Evolutionary conservation across 371 early-diverging fungal species (phyloP).

Genomic region (Mortierella sp.): DNA sequence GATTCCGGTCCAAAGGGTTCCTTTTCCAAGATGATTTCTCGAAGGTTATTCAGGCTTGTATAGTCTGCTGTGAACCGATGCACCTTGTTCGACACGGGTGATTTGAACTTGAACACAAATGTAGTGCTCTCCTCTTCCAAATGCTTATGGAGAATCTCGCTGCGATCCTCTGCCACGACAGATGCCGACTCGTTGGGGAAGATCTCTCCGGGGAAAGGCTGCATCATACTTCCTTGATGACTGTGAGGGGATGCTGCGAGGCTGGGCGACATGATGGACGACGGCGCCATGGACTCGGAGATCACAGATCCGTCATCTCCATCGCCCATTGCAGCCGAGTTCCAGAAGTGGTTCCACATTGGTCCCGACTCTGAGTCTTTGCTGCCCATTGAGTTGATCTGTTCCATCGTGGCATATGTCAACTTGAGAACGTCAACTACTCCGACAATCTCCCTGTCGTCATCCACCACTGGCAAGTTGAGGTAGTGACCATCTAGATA

Average conservation of each 20-base stretch:
- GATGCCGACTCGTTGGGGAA: constrained; percentile 71
- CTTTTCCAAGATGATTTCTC: constrained; percentile 59
- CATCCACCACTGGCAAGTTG: constrained; percentile 94
- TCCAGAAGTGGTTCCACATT: constrained; percentile 70
- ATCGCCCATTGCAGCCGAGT: constrained; percentile 52
- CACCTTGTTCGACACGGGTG: constrained; percentile 70
- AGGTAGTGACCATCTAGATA: constrained; percentile 89
- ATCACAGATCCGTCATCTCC: constrained; percentile 63
- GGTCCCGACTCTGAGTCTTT: constrained; percentile 60
- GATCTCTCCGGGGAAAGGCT: constrained; percentile 55
- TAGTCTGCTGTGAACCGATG: constrained; percentile 75
- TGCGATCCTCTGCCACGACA: constrained; percentile 62
- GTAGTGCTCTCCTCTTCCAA: constrained; percentile 48
- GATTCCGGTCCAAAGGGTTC: constrained; percentile 63
- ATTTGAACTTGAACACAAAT: constrained; percentile 82
- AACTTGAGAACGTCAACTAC: constrained; percentile 93
- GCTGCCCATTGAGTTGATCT: constrained; percentile 64
- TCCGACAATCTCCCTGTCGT: constrained; percentile 77
- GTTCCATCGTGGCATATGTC: constrained; percentile 84
- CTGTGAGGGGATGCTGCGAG: constrained; percentile 55
- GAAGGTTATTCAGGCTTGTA: constrained; percentile 59
- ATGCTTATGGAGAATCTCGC: constrained; percentile 43
- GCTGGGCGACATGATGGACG: constrained; percentile 61
- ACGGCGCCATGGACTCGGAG: constrained; percentile 60
- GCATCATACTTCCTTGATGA: constrained; percentile 31